Conservation (phyloP, 192 early-diverging fungal species). For the Coemansia sp. region DNA sequence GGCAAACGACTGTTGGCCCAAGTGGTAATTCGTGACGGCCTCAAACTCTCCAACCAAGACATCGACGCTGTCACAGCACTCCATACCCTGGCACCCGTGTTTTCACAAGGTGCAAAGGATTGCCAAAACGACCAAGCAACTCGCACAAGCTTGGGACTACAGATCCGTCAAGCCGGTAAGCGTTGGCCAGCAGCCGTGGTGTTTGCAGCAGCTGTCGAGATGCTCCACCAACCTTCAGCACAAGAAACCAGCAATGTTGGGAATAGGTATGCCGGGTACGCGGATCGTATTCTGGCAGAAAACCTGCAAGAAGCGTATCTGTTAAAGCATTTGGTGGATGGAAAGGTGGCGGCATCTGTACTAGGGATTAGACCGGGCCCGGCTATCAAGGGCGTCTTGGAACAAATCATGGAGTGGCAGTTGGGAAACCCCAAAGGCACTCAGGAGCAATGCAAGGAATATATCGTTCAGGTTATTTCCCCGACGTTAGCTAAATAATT, state of each 20-base stretch:
- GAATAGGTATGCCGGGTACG: conserved; percentile 27
- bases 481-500: too few relatives aligned
- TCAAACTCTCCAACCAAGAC: conserved; percentile 56
- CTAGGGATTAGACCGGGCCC: conserved; percentile 75
- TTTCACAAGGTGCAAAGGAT: conserved; percentile 3
- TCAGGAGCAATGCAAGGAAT: conserved; percentile 58
- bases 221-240: conserved; percentile 3
- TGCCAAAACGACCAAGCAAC: conserved; percentile 3
- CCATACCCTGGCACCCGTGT: conserved; percentile 13
- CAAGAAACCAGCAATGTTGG: neutral
- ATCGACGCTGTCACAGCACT: conserved; percentile 17
- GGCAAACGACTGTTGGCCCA: conserved; percentile 52
- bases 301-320: conserved; percentile 21
- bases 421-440: conserved; percentile 63
- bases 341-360: conserved; percentile 59
- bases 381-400: conserved; percentile 58
- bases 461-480: conserved; percentile 27
- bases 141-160: conserved; percentile 52
- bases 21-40: conserved; percentile 56
- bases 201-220: conserved; percentile 49
- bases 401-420: conserved; percentile 79
- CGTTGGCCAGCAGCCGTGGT: conserved; percentile 56
- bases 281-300: conserved; percentile 3
- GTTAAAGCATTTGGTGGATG: conserved; percentile 51
- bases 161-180: conserved; percentile 57